Percentiles rank a stretch among this genome's conserved stretches.
Conservation (phyloP, 2,329 filamentous ascomycete genomes). For the Arthrinium phaeospermum region DNA sequence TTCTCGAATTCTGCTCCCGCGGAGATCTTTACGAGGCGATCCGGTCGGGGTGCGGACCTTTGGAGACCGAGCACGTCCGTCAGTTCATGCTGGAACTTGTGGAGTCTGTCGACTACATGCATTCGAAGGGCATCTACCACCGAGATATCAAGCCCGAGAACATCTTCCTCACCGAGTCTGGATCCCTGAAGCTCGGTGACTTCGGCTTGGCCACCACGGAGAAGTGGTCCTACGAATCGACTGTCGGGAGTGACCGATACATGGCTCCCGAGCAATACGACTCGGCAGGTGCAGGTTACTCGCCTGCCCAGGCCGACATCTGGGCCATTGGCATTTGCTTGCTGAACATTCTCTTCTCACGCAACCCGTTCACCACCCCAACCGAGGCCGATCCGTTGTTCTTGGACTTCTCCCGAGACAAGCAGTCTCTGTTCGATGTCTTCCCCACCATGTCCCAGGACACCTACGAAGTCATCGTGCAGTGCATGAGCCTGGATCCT, state of each 20-base stretch:
- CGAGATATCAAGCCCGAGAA: constrained; percentile 99
- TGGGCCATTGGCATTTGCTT: constrained; percentile 98
- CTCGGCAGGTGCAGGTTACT: constrained; percentile 84
- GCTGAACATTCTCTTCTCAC: constrained; percentile 93
- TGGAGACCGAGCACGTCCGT: constrained; percentile 95
- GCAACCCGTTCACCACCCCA: constrained; percentile 93
- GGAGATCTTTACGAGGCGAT: constrained; percentile 98
- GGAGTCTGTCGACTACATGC: constrained; percentile 87
- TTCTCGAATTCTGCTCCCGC: constrained; percentile 93
- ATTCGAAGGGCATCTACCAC: constrained; percentile 90
- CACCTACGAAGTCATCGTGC: constrained; percentile 89
- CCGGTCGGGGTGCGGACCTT: constrained; percentile 81
- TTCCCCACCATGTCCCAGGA: constrained; percentile 99
- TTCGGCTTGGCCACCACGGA: constrained; percentile 92
- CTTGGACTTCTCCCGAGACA: constrained; percentile 89
- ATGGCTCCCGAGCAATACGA: constrained; percentile 99
- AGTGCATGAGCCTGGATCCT: constrained; percentile 91
- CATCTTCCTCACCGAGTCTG: constrained; percentile 88
- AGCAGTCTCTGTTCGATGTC: constrained; percentile 95
- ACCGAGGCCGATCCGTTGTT: constrained; percentile 92
- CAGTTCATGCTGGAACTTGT: constrained; percentile 97
- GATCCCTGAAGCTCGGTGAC: constrained; percentile 94
- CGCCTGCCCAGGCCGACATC: constrained; percentile 89
- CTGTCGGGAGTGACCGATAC: constrained; percentile 96
- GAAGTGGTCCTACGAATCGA: constrained; percentile 88